Evolutionary conservation across 164 flowering plant species (phyloP).

Genomic region (Brasenia schreberi): DNA sequence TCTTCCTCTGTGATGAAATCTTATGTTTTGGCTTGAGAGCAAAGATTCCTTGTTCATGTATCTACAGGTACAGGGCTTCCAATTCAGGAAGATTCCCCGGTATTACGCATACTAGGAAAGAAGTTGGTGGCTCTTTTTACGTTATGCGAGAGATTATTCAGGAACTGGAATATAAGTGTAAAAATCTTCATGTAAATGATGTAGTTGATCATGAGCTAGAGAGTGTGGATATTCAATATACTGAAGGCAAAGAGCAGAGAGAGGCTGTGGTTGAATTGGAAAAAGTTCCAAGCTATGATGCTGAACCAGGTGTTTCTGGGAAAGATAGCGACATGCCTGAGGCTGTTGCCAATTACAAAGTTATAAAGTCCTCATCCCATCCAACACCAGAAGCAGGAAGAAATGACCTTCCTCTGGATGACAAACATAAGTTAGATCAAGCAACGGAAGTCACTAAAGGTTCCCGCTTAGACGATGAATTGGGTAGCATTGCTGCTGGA

Average conservation of each 20-base stretch:
- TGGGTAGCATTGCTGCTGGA: neutral
- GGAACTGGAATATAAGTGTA: conserved; percentile 33
- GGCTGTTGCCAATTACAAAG: neutral
- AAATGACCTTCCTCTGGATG: neutral
- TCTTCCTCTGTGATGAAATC: too few relatives aligned
- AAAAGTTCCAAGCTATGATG: conserved; percentile 6
- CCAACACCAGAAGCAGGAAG: neutral
- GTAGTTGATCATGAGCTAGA: conserved; percentile 2
- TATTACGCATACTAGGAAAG: conserved; percentile 11
- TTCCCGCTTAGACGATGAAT: neutral
- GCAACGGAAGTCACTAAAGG: neutral
- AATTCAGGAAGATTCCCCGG: conserved; percentile 59
- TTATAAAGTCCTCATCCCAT: neutral
- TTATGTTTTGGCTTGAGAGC: too few relatives aligned
- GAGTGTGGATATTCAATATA: conserved; percentile 4
- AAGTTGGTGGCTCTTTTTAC: conserved; percentile 61
- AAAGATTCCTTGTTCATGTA: neutral
- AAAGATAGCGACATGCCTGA: neutral
- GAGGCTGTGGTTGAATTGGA: conserved; percentile 7
- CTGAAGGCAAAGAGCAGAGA: conserved; percentile 3
- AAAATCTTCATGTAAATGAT: conserved; percentile 4
- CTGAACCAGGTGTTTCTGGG: neutral
- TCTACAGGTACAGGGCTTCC: conserved; percentile 38
- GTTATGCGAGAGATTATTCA: conserved; percentile 32
- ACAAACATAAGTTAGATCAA: neutral